Conservation (phyloP, 257 asterid species). For the Plantago elongata region DNA sequence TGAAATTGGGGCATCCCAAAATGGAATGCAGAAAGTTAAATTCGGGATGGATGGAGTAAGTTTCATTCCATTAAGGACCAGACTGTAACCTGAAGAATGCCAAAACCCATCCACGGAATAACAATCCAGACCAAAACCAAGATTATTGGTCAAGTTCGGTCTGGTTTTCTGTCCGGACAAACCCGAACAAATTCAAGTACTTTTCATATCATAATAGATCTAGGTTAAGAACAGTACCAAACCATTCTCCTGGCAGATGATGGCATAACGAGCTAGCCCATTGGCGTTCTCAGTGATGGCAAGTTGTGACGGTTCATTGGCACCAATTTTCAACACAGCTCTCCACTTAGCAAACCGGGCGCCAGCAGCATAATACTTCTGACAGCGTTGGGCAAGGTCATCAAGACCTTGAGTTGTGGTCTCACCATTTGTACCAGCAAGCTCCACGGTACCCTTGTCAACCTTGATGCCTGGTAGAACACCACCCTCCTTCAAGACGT, state of each 20-base stretch:
- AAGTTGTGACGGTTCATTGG: slow-evolving; percentile 54
- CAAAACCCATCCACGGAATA: too few species aligned
- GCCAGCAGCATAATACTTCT: slow-evolving; percentile 48
- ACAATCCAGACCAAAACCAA: too few species aligned
- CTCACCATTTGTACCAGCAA: slow-evolving; percentile 59
- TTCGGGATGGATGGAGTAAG: too few species aligned
- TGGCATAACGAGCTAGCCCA: slow-evolving; percentile 58
- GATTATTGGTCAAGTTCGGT: too few species aligned
- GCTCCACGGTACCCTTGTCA: slow-evolving; percentile 63
- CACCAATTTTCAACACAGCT: slow-evolving; percentile 55
- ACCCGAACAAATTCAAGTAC: too few species aligned
- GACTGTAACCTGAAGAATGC: too few species aligned
- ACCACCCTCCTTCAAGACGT: slow-evolving; percentile 52
- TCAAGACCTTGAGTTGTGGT: slow-evolving; percentile 66
- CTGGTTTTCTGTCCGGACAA: too few species aligned
- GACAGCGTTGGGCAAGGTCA: slow-evolving; percentile 54
- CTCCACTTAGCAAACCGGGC: slow-evolving; percentile 67
- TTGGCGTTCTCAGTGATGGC: slow-evolving; percentile 55
- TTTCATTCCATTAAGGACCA: too few species aligned
- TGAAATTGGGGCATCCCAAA: too few species aligned
- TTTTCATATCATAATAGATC: not conserved
- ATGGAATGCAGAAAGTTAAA: too few species aligned
- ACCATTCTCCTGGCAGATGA: slow-evolving; percentile 63
- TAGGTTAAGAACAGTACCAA: slow-evolving; percentile 18
- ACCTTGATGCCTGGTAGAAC: slow-evolving; percentile 67